Percentiles rank a stretch among this genome's conserved stretches.
Evolutionary conservation across 169 alveolate genomes (phyloP).

Genomic region (Plasmodium falciparum): DNA sequence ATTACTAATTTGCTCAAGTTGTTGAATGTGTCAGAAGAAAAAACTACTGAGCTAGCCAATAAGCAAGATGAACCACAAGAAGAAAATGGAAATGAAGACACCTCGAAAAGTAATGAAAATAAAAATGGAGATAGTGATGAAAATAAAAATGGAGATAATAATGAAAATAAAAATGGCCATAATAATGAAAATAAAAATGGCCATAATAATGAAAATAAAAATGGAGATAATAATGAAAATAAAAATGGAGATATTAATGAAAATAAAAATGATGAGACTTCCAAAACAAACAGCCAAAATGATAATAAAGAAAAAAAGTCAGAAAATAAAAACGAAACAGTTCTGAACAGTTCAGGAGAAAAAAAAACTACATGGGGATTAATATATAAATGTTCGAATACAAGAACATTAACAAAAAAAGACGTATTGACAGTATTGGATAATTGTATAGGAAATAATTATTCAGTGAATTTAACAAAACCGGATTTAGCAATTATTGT

Average conservation of each 20-base stretch:
- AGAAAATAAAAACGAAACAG: background rate
- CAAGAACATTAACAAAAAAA: constrained; percentile 77
- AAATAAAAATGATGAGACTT: background rate
- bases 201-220: background rate
- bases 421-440: constrained; percentile 79
- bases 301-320: constrained; percentile 3
- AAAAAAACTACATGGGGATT: constrained; percentile 82
- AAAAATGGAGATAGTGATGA: background rate
- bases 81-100: background rate
- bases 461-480: constrained; percentile 77
- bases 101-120: background rate
- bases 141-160: background rate
- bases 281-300: background rate
- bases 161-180: background rate
- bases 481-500: constrained; percentile 84
- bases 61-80: background rate
- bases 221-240: background rate
- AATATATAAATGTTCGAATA: constrained; percentile 78
- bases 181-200: background rate
- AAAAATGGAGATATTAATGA: background rate
- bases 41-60: background rate
- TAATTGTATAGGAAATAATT: constrained; percentile 80
- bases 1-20: constrained; percentile 9
- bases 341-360: background rate
- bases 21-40: constrained; percentile 27